phyloP scores from a whole-genome alignment of 192 early-diverging fungal genomes.

The Phycomyces nitens region DNA sequence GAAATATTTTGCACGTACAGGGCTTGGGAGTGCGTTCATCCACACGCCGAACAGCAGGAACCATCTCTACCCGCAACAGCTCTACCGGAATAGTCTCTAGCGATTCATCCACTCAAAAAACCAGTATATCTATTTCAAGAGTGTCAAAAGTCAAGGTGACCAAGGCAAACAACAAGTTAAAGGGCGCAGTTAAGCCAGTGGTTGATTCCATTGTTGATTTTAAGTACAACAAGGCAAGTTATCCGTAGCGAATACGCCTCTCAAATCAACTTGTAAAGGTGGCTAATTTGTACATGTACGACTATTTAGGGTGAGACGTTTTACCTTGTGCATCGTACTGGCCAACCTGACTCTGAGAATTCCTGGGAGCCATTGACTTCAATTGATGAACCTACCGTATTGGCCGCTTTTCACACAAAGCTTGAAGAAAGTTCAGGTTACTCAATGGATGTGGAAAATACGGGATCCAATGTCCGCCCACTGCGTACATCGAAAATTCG shows the following conservation, averaged over 20 bases:
- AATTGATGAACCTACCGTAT: neutral
- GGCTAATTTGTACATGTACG: neutral
- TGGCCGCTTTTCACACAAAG: conserved; percentile 2
- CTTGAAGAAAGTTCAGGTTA: neutral
- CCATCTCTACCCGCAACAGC: no score
- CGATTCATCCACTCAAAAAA: neutral
- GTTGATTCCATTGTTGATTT: neutral
- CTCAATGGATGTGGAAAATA: neutral
- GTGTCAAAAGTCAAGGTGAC: neutral
- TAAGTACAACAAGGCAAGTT: neutral
- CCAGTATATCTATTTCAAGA: neutral
- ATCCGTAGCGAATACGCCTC: neutral
- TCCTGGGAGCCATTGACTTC: neutral
- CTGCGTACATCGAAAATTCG: conserved; percentile 10
- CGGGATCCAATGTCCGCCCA: neutral
- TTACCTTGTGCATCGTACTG: conserved; percentile 11
- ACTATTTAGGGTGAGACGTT: neutral
- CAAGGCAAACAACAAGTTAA: neutral
- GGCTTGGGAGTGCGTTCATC: no score
- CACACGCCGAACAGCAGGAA: no score
- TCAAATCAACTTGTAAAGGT: neutral
- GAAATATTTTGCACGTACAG: no score
- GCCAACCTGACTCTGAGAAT: neutral
- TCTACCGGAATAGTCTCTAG: neutral
- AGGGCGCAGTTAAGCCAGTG: neutral